Conservation (phyloP, 371 early-diverging fungal genomes). For the Apophysomyces elegans region DNA sequence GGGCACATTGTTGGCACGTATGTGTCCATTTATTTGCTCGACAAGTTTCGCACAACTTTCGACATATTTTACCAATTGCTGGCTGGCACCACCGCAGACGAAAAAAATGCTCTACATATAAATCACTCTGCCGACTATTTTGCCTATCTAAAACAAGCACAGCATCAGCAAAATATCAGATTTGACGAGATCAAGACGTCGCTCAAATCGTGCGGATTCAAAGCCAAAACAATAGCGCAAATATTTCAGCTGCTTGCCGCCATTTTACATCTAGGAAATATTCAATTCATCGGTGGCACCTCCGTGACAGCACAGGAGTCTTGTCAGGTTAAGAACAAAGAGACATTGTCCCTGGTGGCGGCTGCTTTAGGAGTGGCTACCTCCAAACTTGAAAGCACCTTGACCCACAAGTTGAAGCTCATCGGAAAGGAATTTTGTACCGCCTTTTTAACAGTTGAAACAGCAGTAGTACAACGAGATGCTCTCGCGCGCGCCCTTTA, state of each 20-base stretch:
- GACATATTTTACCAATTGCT: slow-evolving; percentile 85
- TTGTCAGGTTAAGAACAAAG: slow-evolving; percentile 63
- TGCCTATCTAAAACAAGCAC: slow-evolving; percentile 52
- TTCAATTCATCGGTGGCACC: slow-evolving; percentile 67
- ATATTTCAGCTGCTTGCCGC: slow-evolving; percentile 73
- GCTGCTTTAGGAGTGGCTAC: slow-evolving; percentile 77
- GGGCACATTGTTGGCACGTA: slow-evolving; percentile 82
- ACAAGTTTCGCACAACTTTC: slow-evolving; percentile 78
- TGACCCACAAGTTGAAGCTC: slow-evolving; percentile 66
- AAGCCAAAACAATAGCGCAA: slow-evolving; percentile 67
- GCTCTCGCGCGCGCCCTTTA: slow-evolving; percentile 77
- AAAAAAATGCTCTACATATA: slow-evolving; percentile 63
- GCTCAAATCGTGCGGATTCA: slow-evolving; percentile 77
- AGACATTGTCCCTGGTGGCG: slow-evolving; percentile 76
- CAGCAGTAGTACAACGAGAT: slow-evolving; percentile 67
- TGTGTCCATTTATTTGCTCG: slow-evolving; percentile 80
- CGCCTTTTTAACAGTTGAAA: slow-evolving; percentile 75
- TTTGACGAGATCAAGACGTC: slow-evolving; percentile 66
- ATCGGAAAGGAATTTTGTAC: slow-evolving; percentile 80
- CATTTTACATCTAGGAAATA: slow-evolving; percentile 78
- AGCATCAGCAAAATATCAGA: slow-evolving; percentile 21
- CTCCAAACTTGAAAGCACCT: slow-evolving; percentile 58
- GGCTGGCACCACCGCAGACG: slow-evolving; percentile 61
- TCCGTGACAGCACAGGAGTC: slow-evolving; percentile 45
- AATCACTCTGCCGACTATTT: slow-evolving; percentile 55